Evolutionary conservation across 495 filamentous ascomycete genomes (phyloP).

Genomic region (Darksidea phi): DNA sequence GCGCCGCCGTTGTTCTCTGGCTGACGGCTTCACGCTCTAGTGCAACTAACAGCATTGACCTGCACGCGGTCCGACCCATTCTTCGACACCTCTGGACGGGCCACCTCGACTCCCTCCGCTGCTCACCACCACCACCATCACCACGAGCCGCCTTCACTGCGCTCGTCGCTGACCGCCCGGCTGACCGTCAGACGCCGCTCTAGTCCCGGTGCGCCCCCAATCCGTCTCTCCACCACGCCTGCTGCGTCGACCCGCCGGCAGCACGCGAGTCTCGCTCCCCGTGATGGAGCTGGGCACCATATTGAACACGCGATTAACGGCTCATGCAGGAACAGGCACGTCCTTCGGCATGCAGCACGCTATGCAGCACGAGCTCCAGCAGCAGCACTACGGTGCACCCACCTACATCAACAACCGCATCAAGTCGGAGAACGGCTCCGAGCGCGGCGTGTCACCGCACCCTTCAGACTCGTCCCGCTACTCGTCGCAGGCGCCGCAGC

Average conservation of each 20-base stretch:
- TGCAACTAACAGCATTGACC: constrained; percentile 38
- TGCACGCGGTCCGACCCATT: constrained; percentile 31
- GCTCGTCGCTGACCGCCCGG: constrained; percentile 2
- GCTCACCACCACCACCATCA: constrained; percentile 18
- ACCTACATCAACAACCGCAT: constrained; percentile 46
- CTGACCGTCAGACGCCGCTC: constrained; percentile 13
- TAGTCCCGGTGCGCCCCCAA: constrained; percentile 30
- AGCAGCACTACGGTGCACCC: constrained; percentile 35
- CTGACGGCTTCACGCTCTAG: constrained; percentile 32
- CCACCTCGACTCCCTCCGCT: constrained; percentile 29
- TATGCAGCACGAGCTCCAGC: constrained; percentile 39
- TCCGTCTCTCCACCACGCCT: constrained; percentile 14
- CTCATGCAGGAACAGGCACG: constrained; percentile 27
- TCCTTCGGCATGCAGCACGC: constrained; percentile 41
- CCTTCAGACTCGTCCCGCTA: constrained; percentile 64
- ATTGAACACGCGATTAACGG: constrained; percentile 41
- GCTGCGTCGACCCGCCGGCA: constrained; percentile 4
- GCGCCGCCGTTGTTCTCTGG: constrained; percentile 9
- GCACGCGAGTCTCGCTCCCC: constrained; percentile 2
- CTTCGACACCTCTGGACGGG: constrained; percentile 34
- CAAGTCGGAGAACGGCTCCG: constrained; percentile 59
- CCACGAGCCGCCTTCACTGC: not conserved
- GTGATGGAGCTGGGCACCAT: constrained; percentile 40
- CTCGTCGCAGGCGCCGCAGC: constrained; percentile 53
- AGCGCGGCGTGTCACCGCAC: constrained; percentile 69